Evolutionary conservation across 352 stramenopile species (phyloP), one percentile per base, ranked within the genome.

Genomic region (Phytopythium oedochilum): DNA sequence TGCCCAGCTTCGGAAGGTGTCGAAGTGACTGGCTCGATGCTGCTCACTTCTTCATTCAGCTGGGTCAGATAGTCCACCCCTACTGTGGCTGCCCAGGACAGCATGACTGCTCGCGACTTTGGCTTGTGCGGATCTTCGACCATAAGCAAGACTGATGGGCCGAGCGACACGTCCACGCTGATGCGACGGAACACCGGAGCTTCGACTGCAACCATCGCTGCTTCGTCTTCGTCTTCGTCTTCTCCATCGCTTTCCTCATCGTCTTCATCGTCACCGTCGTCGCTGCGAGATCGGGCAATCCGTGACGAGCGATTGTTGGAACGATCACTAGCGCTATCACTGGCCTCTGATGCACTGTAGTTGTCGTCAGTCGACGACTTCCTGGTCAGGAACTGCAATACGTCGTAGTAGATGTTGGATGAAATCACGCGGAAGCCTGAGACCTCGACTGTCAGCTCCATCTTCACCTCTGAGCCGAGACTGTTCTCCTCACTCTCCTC

Each of bases 401-500:
- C 63, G 52, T 93, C 77, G 51, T 88, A 88, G 52, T 89, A 77
- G 31, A 93, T 91, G 56, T 90, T 93, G 3, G 80, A 91, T 34
- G 83, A 79, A 23, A 90, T 91, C 7, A 93, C 68, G 35, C 81
- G 85, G 34, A 93, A 91, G 15, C 80, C 80, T 20, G 83, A 68
- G 26, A 93, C 53, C 61, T 92, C 83, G 42, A 92, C 52, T 20
- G 77, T 73, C 22, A 93, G 35, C 44, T 93, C 76, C 44, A 88
- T 89, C 38, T 69, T 72, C 57, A 49, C 65, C 57, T 83, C 74
- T 20, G 47, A 64, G 36, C 60, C 61, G n/a, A 46, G 18, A 63
- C 11, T 15, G 61, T 40, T n/a, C 53, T 15, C 23, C 5, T 45
- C 34, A 22, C 49, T 17, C 17, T 55, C 49, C 1, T 55, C 49